These are phyloP conservation scores for Xylariaceae sp. DNA, from an alignment of 2,329 filamentous ascomycete species.

Conservation along the genomic window DNA sequence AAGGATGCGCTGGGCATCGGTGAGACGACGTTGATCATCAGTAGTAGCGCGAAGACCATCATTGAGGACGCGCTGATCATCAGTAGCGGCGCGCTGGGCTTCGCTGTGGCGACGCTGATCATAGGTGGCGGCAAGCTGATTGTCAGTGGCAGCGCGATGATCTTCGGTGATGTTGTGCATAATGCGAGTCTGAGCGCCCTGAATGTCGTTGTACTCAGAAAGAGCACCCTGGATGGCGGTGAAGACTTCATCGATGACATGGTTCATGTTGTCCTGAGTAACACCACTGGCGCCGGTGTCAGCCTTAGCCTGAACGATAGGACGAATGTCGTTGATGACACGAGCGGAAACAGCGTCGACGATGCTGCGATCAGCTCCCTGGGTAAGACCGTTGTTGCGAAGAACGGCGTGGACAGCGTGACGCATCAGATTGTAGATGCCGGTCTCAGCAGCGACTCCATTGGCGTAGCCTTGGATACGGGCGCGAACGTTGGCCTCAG, in stretches of 20 bases:
- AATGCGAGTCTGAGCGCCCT: conserved; percentile 1
- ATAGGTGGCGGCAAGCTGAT: background rate
- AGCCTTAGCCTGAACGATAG: conserved; percentile 37
- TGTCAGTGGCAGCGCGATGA: background rate
- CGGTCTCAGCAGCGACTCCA: conserved; percentile 24
- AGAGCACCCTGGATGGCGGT: conserved; percentile 24
- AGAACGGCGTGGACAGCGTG: conserved; percentile 27
- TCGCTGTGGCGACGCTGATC: background rate
- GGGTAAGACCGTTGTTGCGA: conserved; percentile 40
- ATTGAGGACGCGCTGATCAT: background rate
- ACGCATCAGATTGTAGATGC: conserved; percentile 27
- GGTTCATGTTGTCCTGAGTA: conserved; percentile 19
- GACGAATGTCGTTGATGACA: conserved; percentile 19
- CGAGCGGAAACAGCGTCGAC: conserved; percentile 15
- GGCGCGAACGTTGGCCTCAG: conserved; percentile 20
- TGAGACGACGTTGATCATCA: background rate
- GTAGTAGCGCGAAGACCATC: background rate
- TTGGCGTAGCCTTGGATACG: conserved; percentile 25
- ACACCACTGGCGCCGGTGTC: conserved; percentile 27
- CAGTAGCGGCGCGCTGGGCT: conserved; percentile 3
- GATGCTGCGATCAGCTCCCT: conserved; percentile 39
- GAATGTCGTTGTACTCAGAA: background rate
- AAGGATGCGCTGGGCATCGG: background rate
- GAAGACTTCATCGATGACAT: conserved; percentile 24
- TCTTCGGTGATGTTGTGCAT: conserved; percentile 2